Evolutionary conservation across 2,329 filamentous ascomycete genomes (phyloP).

Genomic region (Sodiomyces alkalinus): DNA sequence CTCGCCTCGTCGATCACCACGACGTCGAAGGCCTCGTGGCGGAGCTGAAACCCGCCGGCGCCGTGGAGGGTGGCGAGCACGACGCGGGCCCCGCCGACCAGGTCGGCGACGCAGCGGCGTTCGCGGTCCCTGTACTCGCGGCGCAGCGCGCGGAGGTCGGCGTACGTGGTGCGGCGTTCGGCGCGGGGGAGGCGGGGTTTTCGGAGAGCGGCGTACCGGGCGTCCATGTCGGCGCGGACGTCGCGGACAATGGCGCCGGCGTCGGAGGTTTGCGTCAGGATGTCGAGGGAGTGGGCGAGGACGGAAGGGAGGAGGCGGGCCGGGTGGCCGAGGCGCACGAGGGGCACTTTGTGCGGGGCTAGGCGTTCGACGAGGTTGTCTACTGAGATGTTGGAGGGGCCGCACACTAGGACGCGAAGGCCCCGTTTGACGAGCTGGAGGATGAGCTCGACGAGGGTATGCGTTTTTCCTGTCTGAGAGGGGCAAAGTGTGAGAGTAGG

Average conservation of each 20-base stretch:
- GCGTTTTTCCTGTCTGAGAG: constrained; percentile 77
- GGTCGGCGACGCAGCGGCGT: constrained; percentile 58
- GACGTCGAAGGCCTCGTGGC: constrained; percentile 72
- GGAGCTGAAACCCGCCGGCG: constrained; percentile 71
- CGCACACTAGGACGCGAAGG: constrained; percentile 67
- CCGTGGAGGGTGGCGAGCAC: constrained; percentile 89
- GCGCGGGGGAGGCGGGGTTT: constrained; percentile 69
- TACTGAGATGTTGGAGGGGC: constrained; percentile 90
- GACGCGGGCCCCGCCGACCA: constrained; percentile 68
- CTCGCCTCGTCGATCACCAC: constrained; percentile 94
- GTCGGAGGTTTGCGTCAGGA: constrained; percentile 79
- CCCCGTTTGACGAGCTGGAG: constrained; percentile 68
- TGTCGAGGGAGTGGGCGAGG: constrained; percentile 76
- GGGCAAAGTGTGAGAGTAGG: no score
- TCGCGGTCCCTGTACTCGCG: constrained; percentile 84
- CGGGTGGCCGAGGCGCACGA: constrained; percentile 83
- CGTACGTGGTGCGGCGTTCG: constrained; percentile 73
- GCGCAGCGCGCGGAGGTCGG: constrained; percentile 68
- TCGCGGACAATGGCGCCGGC: constrained; percentile 81
- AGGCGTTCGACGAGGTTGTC: constrained; percentile 96
- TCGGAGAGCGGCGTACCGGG: constrained; percentile 73
- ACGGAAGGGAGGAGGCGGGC: constrained; percentile 81
- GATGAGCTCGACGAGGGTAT: constrained; percentile 89
- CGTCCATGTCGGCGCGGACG: constrained; percentile 82
- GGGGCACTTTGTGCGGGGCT: constrained; percentile 67